Percentiles rank a stretch among this genome's conserved stretches.
Conservation (phyloP, 2,329 filamentous ascomycete species). For the Ceratocystis cubensis region DNA sequence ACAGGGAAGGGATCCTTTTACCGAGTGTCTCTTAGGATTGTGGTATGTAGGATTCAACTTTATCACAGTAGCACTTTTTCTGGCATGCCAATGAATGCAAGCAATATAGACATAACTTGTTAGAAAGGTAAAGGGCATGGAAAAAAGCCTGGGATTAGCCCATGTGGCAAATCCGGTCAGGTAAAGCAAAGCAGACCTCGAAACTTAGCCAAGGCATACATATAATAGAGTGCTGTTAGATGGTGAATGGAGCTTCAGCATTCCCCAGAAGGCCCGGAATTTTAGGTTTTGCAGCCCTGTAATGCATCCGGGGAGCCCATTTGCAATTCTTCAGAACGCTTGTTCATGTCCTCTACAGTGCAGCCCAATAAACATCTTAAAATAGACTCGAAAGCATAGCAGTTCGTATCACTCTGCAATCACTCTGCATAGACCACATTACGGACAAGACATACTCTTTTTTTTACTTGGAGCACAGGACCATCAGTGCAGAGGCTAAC, state of each 20-base stretch:
- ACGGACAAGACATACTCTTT: neutral
- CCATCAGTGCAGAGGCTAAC: slow-evolving; percentile 6
- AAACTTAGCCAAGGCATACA: neutral
- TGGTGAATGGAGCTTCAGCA: neutral
- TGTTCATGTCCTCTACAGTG: neutral
- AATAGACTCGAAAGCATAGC: neutral
- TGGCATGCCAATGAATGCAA: slow-evolving; percentile 2
- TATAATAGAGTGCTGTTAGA: too few species aligned
- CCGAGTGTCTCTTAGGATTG: neutral
- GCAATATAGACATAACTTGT: too few species aligned
- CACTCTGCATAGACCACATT: neutral
- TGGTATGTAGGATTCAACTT: slow-evolving; percentile 1
- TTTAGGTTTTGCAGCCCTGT: neutral
- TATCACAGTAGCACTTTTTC: neutral
- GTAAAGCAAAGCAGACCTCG: too few species aligned
- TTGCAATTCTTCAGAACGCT: neutral
- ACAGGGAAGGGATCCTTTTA: neutral
- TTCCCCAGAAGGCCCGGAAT: neutral
- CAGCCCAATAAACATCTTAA: neutral
- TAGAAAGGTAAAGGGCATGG: too few species aligned
- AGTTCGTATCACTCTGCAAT: slow-evolving; percentile 1
- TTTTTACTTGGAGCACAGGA: neutral
- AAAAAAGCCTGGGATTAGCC: neutral
- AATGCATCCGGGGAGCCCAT: neutral
- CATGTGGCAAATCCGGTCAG: neutral